Evolutionary conservation across 208 protist species (phyloP).

Genomic region (Acanthamoeba rhysodes): DNA sequence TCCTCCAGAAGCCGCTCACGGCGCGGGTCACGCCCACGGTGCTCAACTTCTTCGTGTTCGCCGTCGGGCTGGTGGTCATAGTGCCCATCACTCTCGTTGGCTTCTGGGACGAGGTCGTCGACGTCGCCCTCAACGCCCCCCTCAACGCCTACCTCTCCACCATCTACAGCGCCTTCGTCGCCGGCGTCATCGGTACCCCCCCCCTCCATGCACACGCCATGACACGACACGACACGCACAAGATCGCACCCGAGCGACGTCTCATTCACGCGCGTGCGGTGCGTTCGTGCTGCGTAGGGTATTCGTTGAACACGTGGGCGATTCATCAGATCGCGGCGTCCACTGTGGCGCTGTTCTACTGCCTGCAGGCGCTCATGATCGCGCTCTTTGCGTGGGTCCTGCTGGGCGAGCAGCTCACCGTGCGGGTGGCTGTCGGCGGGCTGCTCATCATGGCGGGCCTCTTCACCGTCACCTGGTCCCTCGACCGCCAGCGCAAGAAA

Average conservation of each 20-base stretch:
- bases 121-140: not conserved
- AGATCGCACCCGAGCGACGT: too few species aligned
- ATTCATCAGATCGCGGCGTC: constrained; percentile 12
- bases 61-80: constrained; percentile 4
- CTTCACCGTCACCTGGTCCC: constrained; percentile 36
- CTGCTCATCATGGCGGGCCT: constrained; percentile 30
- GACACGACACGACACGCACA: too few species aligned
- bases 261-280: not conserved
- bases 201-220: too few species aligned
- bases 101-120: constrained; percentile 37
- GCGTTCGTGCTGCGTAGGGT: not conserved
- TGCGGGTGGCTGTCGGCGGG: not conserved
- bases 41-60: constrained; percentile 19
- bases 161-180: not conserved
- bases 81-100: not conserved
- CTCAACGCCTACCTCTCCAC: constrained; percentile 40
- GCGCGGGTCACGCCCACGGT: not conserved
- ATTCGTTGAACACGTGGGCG: constrained; percentile 24
- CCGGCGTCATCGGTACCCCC: not conserved
- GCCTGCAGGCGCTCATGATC: constrained; percentile 40
- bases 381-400: constrained; percentile 15
- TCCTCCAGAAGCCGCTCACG: constrained; percentile 4
- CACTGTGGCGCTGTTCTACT: constrained; percentile 10
- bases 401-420: constrained; percentile 11
- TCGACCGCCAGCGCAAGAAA: constrained; percentile 15